A percentile compares a stretch with the other conserved stretches of the same genome.
These are phyloP conservation scores for Aegilops longissima DNA, from an alignment of 176 grass and related monocot species.

Conservation along the genomic window DNA sequence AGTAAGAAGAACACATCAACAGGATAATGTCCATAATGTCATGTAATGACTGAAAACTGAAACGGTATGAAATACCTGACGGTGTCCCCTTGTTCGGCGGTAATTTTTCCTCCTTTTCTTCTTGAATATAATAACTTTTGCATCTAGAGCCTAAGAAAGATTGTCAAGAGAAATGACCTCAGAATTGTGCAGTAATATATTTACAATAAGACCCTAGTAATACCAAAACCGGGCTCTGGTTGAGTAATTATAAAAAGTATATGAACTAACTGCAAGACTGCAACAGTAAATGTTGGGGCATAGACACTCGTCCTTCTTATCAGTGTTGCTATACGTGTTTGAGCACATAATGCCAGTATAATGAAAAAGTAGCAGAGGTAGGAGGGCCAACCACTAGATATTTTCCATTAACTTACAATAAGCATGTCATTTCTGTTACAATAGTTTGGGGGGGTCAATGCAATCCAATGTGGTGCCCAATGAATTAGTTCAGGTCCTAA, in stretches of 20 bases:
- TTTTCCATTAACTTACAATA: conserved; percentile 19
- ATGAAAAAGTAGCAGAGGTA: neutral
- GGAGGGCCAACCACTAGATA: neutral
- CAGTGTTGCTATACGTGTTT: neutral
- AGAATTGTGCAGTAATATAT: neutral
- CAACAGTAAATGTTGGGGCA: neutral
- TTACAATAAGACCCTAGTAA: neutral
- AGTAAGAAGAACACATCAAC: conserved; percentile 35
- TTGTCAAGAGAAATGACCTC: conserved; percentile 6
- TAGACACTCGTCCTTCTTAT: neutral
- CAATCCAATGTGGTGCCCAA: conserved; percentile 9
- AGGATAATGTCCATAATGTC: neutral
- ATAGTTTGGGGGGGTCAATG: neutral
- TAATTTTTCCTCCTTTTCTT: conserved; percentile 99
- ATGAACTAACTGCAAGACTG: neutral
- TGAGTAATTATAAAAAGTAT: neutral
- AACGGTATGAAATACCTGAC: conserved; percentile 53
- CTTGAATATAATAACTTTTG: conserved; percentile 99
- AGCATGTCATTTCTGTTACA: conserved; percentile 13
- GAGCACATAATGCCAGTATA: neutral
- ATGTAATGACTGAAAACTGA: neutral
- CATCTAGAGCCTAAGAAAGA: conserved; percentile 73
- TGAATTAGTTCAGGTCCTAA: conserved; percentile 11
- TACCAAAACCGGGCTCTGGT: conserved; percentile 7
- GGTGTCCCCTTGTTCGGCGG: conserved; percentile 91